Base-by-base conservation (phyloP, 257 asterid species). In the Solanum rostratum region DNA sequence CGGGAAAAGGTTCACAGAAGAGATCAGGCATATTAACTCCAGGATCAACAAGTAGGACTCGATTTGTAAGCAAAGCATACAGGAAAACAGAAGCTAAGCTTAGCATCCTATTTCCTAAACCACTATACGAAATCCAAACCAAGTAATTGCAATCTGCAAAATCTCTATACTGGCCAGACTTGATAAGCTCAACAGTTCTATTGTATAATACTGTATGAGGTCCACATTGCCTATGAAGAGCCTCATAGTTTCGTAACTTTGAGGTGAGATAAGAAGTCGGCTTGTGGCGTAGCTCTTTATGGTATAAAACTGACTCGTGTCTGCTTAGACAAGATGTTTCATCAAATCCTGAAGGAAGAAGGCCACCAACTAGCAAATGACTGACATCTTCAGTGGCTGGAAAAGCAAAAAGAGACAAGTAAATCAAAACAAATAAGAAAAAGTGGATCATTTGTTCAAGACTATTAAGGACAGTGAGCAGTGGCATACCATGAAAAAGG, bases 1-100 rank as follows among this genome's bases (percentile, higher is more conserved):
- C 95, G 0, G 97, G 98, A 87, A 96, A 96, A 1, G 99, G 99
- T 73, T 95, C 98, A 7, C 99, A 95, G 84, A 96, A 94, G 33
- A 96, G 97, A 53, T 94, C 94, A 0, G 94, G 91, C 43, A 93
- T 91, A 87, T 91, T 89, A 30, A 27, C 69, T 81, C 93, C 93
- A 19, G 88, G 88, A 79, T 93, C 98, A 6, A 95, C 91, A 2
- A 96, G 95, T 20, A 96, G 92, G 84, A 96, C 93, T 19, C 97
- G 88, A 19, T 92, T 87, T 1, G 98, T 95, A 20, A 96, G 92
- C 49, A 96, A 89, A 29, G 97, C 97, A 45, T 96, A 96, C 3
- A 96, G 92, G 87, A 93, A 95, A 60, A 97, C 90, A 7, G 97
- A 95, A 41, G 94, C 92, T 39, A 96, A 86, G 3, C 95, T 91